Conservation (phyloP, 169 alveolate species). For the Cryptosporidium felis region DNA sequence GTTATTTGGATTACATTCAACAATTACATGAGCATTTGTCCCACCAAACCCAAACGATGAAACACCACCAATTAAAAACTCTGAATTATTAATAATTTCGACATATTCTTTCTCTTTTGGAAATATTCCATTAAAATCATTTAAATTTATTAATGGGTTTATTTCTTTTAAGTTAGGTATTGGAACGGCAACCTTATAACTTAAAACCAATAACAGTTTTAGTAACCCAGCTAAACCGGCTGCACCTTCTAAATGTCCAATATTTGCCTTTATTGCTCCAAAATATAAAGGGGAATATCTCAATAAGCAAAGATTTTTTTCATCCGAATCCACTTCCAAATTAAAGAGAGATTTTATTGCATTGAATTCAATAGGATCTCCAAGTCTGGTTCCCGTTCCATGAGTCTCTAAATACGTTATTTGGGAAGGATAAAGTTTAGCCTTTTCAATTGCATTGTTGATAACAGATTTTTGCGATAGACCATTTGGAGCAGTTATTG, state of each 20-base stretch:
- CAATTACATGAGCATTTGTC: conserved; percentile 63
- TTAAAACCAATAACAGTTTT: conserved; percentile 29
- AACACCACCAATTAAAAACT: conserved; percentile 26
- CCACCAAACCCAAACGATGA: conserved; percentile 71
- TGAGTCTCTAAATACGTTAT: conserved; percentile 44
- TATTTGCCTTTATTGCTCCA: conserved; percentile 72
- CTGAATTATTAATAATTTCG: neutral
- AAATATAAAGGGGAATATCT: conserved; percentile 40
- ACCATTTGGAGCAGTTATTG: conserved; percentile 68
- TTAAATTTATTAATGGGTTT: conserved; percentile 37
- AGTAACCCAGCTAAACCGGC: conserved; percentile 74
- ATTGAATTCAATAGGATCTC: conserved; percentile 65
- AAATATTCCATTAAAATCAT: conserved; percentile 2
- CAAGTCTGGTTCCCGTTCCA: conserved; percentile 65
- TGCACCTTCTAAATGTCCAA: conserved; percentile 74
- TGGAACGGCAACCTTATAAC: conserved; percentile 45
- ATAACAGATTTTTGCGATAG: conserved; percentile 48
- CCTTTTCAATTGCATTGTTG: conserved; percentile 26
- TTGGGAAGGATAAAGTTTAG: conserved; percentile 17
- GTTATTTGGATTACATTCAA: conserved; percentile 27
- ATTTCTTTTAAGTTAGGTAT: conserved; percentile 26
- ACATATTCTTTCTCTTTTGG: conserved; percentile 14
- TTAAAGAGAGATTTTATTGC: conserved; percentile 63
- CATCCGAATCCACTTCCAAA: neutral
- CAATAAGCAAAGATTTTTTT: neutral